Base-by-base conservation (phyloP, 108 stramenopile species). In the Conticribra weissflogii region DNA sequence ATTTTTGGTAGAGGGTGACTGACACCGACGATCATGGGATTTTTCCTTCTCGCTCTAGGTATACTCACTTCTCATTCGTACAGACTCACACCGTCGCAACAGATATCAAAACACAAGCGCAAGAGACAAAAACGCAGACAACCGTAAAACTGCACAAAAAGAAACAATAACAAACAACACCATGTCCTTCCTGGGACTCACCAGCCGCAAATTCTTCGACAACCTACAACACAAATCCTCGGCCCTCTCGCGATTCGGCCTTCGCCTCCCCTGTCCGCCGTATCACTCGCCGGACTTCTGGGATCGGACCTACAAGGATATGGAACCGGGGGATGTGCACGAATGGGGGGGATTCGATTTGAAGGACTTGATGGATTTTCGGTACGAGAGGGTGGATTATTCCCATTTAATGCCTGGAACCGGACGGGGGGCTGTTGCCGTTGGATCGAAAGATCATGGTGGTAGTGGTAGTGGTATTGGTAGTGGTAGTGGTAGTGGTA, bases 281-380 rank as follows among this genome's bases (percentile, higher is more conserved):
- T 90, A 88, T 53, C 68, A 79, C 8, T 66, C 76, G 45, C 64
- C 81, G 18, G 50, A 47, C 9, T 92, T 81, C 57, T 92, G 91
- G 91, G 84, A 89, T 66, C 61, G 68, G 7, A 79, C 77, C 25
- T 89, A 88, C 63, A 73, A 73, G 41, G 70, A 78, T 23, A 61
- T 87, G 28, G 66, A 74, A 22, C 76, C 85, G 18, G 44, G 87
- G 3, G 85, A 85, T 66, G 79, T 79, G 23, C 60, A 76, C 61
- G 92, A 93, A 67, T 93, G 92, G 92, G 89, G 92, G 0, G 70
- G 64, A 7, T 70, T 78, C 49, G 81, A 88, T 61, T 66, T 93
- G 58, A 50, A 82, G 15, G 53, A 28, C 9, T 22, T 78, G 28
- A n/a, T 71, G 32, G 45, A 66, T 8, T 78, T 78, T 71, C 69